Percentiles rank a stretch among this genome's conserved stretches.
Evolutionary conservation across 1,139 yeast genomes (phyloP).

Genomic region (Candida albicans): DNA sequence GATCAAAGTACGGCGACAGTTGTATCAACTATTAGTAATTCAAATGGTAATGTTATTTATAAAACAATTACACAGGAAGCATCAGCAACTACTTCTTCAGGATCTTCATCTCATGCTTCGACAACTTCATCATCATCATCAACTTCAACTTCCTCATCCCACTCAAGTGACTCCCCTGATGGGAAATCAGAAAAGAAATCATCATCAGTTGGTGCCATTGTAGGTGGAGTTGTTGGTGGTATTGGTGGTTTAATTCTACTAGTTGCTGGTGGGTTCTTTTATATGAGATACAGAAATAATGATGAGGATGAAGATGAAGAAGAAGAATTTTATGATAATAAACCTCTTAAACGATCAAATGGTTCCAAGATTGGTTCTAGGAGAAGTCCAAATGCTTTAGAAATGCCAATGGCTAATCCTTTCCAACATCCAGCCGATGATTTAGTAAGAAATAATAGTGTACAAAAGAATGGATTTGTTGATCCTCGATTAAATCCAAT

Average conservation of each 20-base stretch:
- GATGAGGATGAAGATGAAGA: conserved; percentile 55
- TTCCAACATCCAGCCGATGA: conserved; percentile 61
- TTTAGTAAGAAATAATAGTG: conserved; percentile 18
- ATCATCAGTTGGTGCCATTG: conserved; percentile 51
- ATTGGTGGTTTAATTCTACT: conserved; percentile 34
- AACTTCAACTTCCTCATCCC: conserved; percentile 17
- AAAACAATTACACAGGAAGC: conserved; percentile 13
- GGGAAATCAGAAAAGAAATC: conserved; percentile 10
- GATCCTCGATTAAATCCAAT: conserved; percentile 66
- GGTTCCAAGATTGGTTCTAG: conserved; percentile 28
- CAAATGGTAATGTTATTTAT: conserved; percentile 9
- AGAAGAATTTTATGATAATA: conserved; percentile 43
- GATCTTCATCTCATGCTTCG: conserved; percentile 22
- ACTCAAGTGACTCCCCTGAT: conserved; percentile 9
- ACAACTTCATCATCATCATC: conserved; percentile 14
- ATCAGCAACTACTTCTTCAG: conserved; percentile 17
- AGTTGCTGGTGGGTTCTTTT: conserved; percentile 36
- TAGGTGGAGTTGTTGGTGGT: conserved; percentile 71
- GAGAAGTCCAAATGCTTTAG: conserved; percentile 30
- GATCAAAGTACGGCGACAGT: conserved; percentile 7
- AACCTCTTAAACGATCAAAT: conserved; percentile 26
- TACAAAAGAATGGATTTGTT: conserved; percentile 22
- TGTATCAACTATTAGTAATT: conserved; percentile 7
- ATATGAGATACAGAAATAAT: conserved; percentile 43
- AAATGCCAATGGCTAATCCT: conserved; percentile 51